These are phyloP conservation scores for Scheffersomyces titani DNA, from an alignment of 1,139 yeast species.

Conservation along the genomic window DNA sequence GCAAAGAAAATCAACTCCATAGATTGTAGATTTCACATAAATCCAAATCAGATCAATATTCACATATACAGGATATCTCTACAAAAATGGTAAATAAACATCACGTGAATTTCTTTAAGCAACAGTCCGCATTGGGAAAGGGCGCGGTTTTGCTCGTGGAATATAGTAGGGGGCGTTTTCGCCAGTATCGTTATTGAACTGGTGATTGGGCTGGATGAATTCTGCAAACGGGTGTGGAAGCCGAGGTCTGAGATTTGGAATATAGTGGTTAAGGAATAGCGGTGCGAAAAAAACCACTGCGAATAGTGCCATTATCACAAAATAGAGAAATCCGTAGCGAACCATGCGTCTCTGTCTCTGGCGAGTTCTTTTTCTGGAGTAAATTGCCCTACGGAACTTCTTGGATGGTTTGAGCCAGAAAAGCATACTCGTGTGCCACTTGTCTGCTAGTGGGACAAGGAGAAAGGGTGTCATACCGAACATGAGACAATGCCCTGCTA, in stretches of 20 bases:
- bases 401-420: slow-evolving; percentile 38
- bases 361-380: slow-evolving; percentile 20
- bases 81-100: not conserved
- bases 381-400: slow-evolving; percentile 27
- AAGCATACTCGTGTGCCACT: slow-evolving; percentile 35
- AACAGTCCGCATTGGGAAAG: slow-evolving; percentile 6
- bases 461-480: slow-evolving; percentile 63
- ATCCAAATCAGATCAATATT: not conserved
- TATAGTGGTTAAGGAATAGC: slow-evolving; percentile 20
- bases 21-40: not conserved
- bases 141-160: slow-evolving; percentile 18
- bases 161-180: slow-evolving; percentile 27
- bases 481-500: slow-evolving; percentile 64
- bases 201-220: slow-evolving; percentile 57
- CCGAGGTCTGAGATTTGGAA: slow-evolving; percentile 16
- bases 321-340: slow-evolving; percentile 17
- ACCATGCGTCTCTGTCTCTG: slow-evolving; percentile 13
- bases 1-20: not conserved
- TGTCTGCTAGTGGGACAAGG: slow-evolving; percentile 61
- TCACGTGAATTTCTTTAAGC: slow-evolving; percentile 1
- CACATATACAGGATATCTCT: not conserved
- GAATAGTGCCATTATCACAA: slow-evolving; percentile 16
- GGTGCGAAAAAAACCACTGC: slow-evolving; percentile 24
- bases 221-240: slow-evolving; percentile 27
- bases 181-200: slow-evolving; percentile 66